Percentiles rank a stretch among this genome's conserved stretches.
phyloP scores from a whole-genome alignment of 805 yeast genomes.

The Candida khao-thaluensis region DNA sequence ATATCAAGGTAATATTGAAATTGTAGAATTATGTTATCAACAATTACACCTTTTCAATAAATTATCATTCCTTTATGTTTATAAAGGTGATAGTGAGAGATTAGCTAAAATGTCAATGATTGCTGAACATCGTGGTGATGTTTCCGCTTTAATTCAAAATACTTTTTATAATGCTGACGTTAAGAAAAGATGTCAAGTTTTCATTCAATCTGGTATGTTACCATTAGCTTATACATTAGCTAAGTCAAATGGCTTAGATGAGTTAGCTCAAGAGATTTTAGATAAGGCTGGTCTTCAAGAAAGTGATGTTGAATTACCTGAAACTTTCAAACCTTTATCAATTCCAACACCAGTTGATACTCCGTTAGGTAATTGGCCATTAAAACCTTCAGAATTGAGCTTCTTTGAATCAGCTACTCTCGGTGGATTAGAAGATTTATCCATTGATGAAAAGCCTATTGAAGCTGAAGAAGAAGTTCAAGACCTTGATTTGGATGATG shows the following conservation, averaged over 20 bases:
- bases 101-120: slow-evolving; percentile 82
- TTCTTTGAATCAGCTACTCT: slow-evolving; percentile 82
- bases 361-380: slow-evolving; percentile 73
- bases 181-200: slow-evolving; percentile 70
- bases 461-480: slow-evolving; percentile 18
- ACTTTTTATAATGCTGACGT: slow-evolving; percentile 74
- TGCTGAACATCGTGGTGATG: slow-evolving; percentile 85
- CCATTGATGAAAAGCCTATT: slow-evolving; percentile 40
- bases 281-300: slow-evolving; percentile 65
- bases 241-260: slow-evolving; percentile 76
- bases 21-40: slow-evolving; percentile 87
- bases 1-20: slow-evolving; percentile 80
- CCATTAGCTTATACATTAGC: slow-evolving; percentile 95
- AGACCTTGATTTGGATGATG: slow-evolving; percentile 32
- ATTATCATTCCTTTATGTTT: slow-evolving; percentile 81
- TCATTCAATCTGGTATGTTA: slow-evolving; percentile 73
- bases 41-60: slow-evolving; percentile 84
- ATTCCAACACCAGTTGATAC: slow-evolving; percentile 49
- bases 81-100: slow-evolving; percentile 77
- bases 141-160: slow-evolving; percentile 77
- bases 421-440: slow-evolving; percentile 70
- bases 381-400: slow-evolving; percentile 67
- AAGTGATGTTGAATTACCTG: slow-evolving; percentile 65
- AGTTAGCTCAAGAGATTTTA: slow-evolving; percentile 69
- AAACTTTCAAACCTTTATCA: slow-evolving; percentile 38